A percentile compares a stretch with the other conserved stretches of the same genome.
phyloP scores from a whole-genome alignment of 2,329 filamentous ascomycete genomes.

The Lasiodiplodia hormozganensis region DNA sequence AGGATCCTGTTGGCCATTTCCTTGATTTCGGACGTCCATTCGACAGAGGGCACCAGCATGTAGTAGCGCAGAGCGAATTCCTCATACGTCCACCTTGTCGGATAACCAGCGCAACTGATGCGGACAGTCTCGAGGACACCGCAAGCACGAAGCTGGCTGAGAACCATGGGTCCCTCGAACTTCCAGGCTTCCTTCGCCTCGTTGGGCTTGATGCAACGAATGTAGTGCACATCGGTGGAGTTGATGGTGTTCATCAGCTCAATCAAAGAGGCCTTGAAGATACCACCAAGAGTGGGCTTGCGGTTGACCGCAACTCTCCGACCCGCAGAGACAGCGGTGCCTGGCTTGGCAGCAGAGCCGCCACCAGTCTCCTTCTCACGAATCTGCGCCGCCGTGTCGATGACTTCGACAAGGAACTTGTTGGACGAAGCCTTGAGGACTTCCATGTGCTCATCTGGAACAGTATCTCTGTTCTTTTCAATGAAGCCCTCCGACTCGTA shows the following conservation, averaged over 20 bases:
- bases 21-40: constrained; percentile 93
- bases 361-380: constrained; percentile 82
- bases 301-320: constrained; percentile 92
- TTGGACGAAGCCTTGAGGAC: constrained; percentile 86
- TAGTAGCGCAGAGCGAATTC: constrained; percentile 98
- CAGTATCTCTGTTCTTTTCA: constrained; percentile 98
- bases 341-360: constrained; percentile 73
- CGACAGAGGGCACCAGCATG: constrained; percentile 88
- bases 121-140: constrained; percentile 98
- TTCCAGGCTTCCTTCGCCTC: constrained; percentile 97
- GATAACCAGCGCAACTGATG: constrained; percentile 96
- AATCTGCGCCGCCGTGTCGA: constrained; percentile 84
- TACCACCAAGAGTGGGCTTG: constrained; percentile 96
- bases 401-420: constrained; percentile 80
- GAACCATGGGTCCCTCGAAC: constrained; percentile 98
- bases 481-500: constrained; percentile 99
- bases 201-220: constrained; percentile 98
- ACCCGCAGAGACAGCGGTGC: constrained; percentile 67
- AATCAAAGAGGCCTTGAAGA: constrained; percentile 98
- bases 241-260: constrained; percentile 98
- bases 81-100: constrained; percentile 97
- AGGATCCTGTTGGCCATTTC: constrained; percentile 94
- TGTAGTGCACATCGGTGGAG: constrained; percentile 98
- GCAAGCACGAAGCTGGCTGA: constrained; percentile 95
- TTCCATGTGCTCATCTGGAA: constrained; percentile 97